These are phyloP conservation scores for Mortierella sp. DNA, from an alignment of 371 early-diverging fungal species.

Conservation along the genomic window DNA sequence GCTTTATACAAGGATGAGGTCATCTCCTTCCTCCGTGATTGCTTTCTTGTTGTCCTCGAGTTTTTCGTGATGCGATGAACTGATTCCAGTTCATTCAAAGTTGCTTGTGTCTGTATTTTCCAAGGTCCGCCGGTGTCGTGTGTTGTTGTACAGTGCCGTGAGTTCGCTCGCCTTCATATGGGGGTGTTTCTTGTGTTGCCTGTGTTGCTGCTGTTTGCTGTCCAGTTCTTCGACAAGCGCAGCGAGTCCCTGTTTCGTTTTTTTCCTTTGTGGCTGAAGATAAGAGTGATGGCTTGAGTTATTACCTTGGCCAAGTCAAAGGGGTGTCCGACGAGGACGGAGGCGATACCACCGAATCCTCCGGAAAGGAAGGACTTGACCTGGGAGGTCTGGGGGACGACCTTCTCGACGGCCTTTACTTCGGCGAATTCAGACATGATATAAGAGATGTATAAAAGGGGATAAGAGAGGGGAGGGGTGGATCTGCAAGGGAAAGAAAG, in stretches of 20 bases:
- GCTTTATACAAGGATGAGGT: background rate
- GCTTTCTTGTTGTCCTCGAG: background rate
- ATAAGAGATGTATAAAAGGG: constrained; percentile 14
- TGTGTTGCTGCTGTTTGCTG: background rate
- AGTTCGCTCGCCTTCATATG: background rate
- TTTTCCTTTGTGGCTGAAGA: background rate
- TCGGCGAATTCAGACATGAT: constrained; percentile 41
- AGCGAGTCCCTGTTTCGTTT: background rate
- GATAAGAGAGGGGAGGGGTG: constrained; percentile 12
- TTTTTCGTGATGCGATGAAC: background rate
- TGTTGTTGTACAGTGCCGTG: background rate
- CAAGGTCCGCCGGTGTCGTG: background rate
- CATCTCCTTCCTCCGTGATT: background rate
- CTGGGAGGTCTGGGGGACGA: constrained; percentile 56
- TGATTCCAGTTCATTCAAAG: background rate
- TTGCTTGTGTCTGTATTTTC: background rate
- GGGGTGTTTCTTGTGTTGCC: background rate
- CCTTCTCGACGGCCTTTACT: constrained; percentile 26
- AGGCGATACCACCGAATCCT: constrained; percentile 90
- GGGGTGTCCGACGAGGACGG: constrained; percentile 86
- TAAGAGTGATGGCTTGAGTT: background rate
- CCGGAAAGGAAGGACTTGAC: constrained; percentile 96
- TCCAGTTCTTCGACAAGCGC: background rate
- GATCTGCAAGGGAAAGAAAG: constrained; percentile 6
- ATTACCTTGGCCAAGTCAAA: constrained; percentile 87